Conservation (phyloP, 106 monocot species). For the Apostasia ramifera region DNA sequence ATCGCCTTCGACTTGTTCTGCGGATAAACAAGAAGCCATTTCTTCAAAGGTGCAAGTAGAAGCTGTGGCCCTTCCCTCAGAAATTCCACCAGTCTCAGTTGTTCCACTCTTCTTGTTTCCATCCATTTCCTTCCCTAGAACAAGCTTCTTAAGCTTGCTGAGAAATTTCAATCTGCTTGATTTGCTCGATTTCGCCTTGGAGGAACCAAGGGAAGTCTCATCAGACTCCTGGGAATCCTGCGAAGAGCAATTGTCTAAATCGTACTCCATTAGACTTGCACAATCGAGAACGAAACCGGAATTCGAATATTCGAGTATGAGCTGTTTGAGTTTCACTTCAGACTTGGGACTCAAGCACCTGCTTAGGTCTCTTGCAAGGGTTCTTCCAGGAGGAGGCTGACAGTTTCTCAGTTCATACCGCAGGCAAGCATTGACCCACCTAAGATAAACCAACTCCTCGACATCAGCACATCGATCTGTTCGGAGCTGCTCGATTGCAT, state of each 20-base stretch:
- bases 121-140: slow-evolving; percentile 32
- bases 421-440: slow-evolving; percentile 87
- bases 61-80: slow-evolving; percentile 26
- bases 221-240: slow-evolving; percentile 31
- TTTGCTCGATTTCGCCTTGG: slow-evolving; percentile 17
- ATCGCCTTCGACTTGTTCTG: slow-evolving; percentile 1
- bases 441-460: slow-evolving; percentile 79
- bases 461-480: slow-evolving; percentile 49
- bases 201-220: slow-evolving; percentile 17
- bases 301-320: slow-evolving; percentile 57
- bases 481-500: slow-evolving; percentile 50
- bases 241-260: slow-evolving; percentile 46
- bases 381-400: slow-evolving; percentile 27
- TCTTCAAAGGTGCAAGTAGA: slow-evolving; percentile 39
- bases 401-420: slow-evolving; percentile 57
- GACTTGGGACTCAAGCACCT: slow-evolving; percentile 46
- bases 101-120: slow-evolving; percentile 10
- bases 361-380: slow-evolving; percentile 54
- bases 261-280: slow-evolving; percentile 14
- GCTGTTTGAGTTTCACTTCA: slow-evolving; percentile 48
- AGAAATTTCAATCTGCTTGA: slow-evolving; percentile 48
- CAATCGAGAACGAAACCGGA: slow-evolving; percentile 13
- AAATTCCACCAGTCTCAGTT: background rate
- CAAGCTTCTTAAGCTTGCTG: slow-evolving; percentile 58
- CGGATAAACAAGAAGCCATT: slow-evolving; percentile 26